Evolutionary conservation across 2,329 filamentous ascomycete species (phyloP).

Genomic region (Aulographum hederae): DNA sequence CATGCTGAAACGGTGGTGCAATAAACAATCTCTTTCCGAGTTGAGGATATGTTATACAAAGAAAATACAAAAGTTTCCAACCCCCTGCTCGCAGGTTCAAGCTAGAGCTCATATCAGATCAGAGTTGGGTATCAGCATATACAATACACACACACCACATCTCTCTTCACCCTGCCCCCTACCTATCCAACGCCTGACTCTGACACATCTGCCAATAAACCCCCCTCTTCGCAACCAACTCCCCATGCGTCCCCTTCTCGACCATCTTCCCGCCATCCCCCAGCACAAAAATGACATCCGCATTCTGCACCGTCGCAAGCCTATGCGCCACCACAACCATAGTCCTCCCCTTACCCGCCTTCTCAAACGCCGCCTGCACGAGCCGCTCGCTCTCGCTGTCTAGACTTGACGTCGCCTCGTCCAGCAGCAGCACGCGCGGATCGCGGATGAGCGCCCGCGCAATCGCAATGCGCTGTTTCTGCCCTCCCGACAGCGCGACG

Average conservation of each 20-base stretch:
- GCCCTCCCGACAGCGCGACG: slow-evolving; percentile 15
- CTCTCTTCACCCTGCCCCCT: slow-evolving; percentile 2
- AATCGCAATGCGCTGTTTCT: slow-evolving; percentile 17
- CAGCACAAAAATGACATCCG: slow-evolving; percentile 18
- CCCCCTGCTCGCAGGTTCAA: no score
- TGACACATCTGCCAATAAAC: slow-evolving; percentile 21
- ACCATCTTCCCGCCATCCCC: slow-evolving; percentile 13
- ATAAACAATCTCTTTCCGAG: no score
- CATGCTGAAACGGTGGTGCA: no score
- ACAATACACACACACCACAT: no score
- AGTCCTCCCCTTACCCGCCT: slow-evolving; percentile 12
- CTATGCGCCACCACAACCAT: slow-evolving; percentile 18
- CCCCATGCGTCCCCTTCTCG: slow-evolving; percentile 15
- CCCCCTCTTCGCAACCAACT: slow-evolving; percentile 11
- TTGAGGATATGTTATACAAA: no score
- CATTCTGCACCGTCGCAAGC: slow-evolving; percentile 19
- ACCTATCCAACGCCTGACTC: slow-evolving; percentile 19
- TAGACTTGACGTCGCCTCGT: slow-evolving; percentile 16
- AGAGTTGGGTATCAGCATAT: no score
- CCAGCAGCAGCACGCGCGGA: slow-evolving; percentile 15
- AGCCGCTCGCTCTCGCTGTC: slow-evolving; percentile 16
- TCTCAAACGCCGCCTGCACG: slow-evolving; percentile 17
- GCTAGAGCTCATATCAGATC: no score
- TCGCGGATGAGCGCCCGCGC: slow-evolving; percentile 15
- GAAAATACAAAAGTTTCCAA: no score